phyloP scores from a whole-genome alignment of 257 asterid genomes.

The Pogostemon cablin region DNA sequence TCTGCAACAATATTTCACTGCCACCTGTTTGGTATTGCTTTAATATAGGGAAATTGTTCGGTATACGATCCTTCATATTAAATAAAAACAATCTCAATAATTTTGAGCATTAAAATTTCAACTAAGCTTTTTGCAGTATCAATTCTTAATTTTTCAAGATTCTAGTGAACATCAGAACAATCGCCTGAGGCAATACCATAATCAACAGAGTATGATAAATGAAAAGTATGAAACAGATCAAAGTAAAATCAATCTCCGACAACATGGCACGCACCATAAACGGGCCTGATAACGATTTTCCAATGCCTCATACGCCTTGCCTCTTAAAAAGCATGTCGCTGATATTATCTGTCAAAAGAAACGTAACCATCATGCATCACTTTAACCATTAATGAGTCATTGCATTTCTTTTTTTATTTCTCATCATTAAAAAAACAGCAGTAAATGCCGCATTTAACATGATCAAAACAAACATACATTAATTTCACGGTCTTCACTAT shows the following conservation, averaged over 20 bases:
- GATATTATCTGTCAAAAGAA: slow-evolving; percentile 70
- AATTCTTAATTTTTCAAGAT: slow-evolving; percentile 5
- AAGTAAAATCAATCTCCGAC: background rate
- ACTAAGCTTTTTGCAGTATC: background rate
- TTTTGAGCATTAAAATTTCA: slow-evolving; percentile 7
- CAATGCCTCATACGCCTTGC: slow-evolving; percentile 95
- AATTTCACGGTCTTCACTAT: slow-evolving; percentile 96
- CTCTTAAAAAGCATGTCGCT: slow-evolving; percentile 93
- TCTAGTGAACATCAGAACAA: slow-evolving; percentile 12
- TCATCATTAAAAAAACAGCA: slow-evolving; percentile 26
- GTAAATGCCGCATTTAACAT: slow-evolving; percentile 28
- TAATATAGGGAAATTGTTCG: background rate
- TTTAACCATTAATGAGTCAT: slow-evolving; percentile 17
- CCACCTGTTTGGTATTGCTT: background rate
- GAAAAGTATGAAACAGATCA: slow-evolving; percentile 10
- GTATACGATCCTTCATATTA: slow-evolving; percentile 7
- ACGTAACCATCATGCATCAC: slow-evolving; percentile 35
- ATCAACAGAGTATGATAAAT: slow-evolving; percentile 11
- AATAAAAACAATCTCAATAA: background rate
- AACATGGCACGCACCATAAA: slow-evolving; percentile 65
- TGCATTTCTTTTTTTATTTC: background rate
- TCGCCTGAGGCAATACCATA: slow-evolving; percentile 5
- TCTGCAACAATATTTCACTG: slow-evolving; percentile 15
- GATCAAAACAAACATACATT: slow-evolving; percentile 61
- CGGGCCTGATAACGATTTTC: slow-evolving; percentile 94